Evolutionary conservation across 345 rosid species (phyloP).

Genomic region (Eutrema japonicum): DNA sequence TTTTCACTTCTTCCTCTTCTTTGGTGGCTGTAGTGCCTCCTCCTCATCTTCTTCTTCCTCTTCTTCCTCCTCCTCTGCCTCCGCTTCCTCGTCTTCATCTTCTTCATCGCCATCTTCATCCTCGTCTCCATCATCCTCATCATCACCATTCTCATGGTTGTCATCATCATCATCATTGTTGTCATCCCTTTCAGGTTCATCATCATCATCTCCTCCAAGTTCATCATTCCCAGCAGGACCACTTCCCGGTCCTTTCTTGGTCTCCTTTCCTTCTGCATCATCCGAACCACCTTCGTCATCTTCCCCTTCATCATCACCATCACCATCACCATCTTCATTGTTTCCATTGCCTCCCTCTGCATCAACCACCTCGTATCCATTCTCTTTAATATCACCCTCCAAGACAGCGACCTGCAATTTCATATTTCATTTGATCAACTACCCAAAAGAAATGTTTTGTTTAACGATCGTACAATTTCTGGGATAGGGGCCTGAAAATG

Average conservation of each 20-base stretch:
- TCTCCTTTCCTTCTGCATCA: constrained; percentile 48
- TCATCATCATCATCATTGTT: constrained; percentile 50
- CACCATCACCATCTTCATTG: constrained; percentile 42
- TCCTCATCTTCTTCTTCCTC: constrained; percentile 81
- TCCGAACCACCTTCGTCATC: constrained; percentile 48
- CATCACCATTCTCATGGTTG: constrained; percentile 45
- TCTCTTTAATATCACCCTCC: constrained; percentile 41
- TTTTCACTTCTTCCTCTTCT: constrained; percentile 91
- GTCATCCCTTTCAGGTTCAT: constrained; percentile 45
- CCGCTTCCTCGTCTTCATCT: constrained; percentile 49
- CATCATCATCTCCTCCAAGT: constrained; percentile 20
- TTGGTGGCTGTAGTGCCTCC: constrained; percentile 86
- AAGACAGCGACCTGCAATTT: constrained; percentile 46
- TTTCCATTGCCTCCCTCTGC: constrained; percentile 60
- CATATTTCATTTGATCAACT: background rate
- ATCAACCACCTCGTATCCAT: constrained; percentile 53
- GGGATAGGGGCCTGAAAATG: background rate
- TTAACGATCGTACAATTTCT: background rate
- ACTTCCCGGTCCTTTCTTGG: constrained; percentile 51
- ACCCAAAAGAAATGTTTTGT: background rate
- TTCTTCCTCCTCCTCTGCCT: constrained; percentile 51
- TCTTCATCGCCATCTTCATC: constrained; percentile 50
- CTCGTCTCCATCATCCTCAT: constrained; percentile 36
- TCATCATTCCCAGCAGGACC: constrained; percentile 52
- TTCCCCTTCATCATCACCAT: constrained; percentile 52